Conservation (phyloP, 1,284 basidiomycete genomes). For the Microbotryomycetes sp. region DNA sequence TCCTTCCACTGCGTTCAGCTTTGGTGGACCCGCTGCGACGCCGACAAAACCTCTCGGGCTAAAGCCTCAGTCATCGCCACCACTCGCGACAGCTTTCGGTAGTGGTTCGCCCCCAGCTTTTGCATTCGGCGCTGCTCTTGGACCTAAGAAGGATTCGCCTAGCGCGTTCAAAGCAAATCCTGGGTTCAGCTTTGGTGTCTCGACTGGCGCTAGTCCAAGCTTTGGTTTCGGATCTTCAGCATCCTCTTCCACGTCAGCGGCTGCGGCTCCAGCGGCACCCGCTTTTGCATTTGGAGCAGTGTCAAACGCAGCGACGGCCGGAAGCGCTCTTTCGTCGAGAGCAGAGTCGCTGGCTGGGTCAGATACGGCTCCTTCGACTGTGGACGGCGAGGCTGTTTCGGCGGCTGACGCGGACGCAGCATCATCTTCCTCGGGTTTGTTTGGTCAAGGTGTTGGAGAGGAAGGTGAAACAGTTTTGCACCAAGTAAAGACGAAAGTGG, state of each 20-base stretch:
- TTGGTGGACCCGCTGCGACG: neutral
- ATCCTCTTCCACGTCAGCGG: neutral
- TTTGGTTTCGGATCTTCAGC: slow-evolving; percentile 9
- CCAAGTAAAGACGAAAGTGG: slow-evolving; percentile 9
- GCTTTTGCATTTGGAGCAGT: slow-evolving; percentile 12
- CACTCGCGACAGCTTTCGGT: slow-evolving; percentile 20
- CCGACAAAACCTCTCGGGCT: neutral
- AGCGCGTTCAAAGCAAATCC: neutral
- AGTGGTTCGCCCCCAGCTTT: slow-evolving; percentile 17
- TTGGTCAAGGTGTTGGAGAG: slow-evolving; percentile 22
- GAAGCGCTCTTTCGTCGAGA: neutral
- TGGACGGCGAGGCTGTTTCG: neutral
- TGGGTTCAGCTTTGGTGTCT: slow-evolving; percentile 14
- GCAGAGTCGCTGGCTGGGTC: neutral
- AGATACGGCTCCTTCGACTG: neutral
- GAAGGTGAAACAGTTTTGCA: slow-evolving; percentile 20
- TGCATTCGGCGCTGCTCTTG: slow-evolving; percentile 24
- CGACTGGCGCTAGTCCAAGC: neutral
- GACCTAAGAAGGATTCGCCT: slow-evolving; percentile 14
- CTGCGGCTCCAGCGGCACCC: neutral
- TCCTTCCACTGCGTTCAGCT: slow-evolving; percentile 2
- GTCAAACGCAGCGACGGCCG: neutral
- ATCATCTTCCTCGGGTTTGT: neutral
- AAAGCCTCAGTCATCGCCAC: slow-evolving; percentile 15
- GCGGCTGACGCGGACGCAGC: neutral